A percentile compares a stretch with the other conserved stretches of the same genome.
Conservation (phyloP, 176 grass and related monocot genomes). For the Luzula sylvatica region DNA sequence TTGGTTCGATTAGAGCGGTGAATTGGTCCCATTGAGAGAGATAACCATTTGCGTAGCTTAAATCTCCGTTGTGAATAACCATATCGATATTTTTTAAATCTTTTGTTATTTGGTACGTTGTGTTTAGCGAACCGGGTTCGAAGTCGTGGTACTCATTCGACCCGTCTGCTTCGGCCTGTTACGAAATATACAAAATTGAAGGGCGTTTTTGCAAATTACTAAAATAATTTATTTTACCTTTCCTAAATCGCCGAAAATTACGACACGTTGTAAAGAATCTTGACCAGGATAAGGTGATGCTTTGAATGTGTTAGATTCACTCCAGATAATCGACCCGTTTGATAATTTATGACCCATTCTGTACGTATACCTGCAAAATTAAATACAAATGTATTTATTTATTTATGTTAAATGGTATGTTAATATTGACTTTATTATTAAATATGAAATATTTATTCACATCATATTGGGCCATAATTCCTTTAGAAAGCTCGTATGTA, state of each 20-base stretch:
- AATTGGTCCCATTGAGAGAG: constrained; percentile 98
- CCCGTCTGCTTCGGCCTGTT: constrained; percentile 69
- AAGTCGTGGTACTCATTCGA: constrained; percentile 83
- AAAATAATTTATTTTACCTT: constrained; percentile 34
- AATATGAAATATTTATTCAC: constrained; percentile 19
- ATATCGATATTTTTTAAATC: constrained; percentile 83
- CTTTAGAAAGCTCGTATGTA: constrained; percentile 82
- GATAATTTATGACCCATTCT: constrained; percentile 55
- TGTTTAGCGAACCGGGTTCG: constrained; percentile 66
- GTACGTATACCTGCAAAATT: constrained; percentile 76
- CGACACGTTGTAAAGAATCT: constrained; percentile 65
- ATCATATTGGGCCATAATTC: constrained; percentile 77
- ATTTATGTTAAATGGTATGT: no score
- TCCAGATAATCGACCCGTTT: constrained; percentile 61
- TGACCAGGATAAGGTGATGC: constrained; percentile 84
- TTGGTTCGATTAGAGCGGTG: constrained; percentile 73
- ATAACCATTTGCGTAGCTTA: constrained; percentile 79
- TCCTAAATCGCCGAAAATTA: constrained; percentile 86
- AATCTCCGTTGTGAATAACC: constrained; percentile 80
- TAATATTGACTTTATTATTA: background rate
- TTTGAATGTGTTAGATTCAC: constrained; percentile 54
- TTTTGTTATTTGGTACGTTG: constrained; percentile 70
- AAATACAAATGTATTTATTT: no score
- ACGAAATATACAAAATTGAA: background rate
- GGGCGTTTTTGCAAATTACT: background rate